Percentiles rank a stretch among this genome's conserved stretches.
These are phyloP conservation scores for Dothistroma pini DNA, from an alignment of 2,329 filamentous ascomycete species.

Conservation along the genomic window DNA sequence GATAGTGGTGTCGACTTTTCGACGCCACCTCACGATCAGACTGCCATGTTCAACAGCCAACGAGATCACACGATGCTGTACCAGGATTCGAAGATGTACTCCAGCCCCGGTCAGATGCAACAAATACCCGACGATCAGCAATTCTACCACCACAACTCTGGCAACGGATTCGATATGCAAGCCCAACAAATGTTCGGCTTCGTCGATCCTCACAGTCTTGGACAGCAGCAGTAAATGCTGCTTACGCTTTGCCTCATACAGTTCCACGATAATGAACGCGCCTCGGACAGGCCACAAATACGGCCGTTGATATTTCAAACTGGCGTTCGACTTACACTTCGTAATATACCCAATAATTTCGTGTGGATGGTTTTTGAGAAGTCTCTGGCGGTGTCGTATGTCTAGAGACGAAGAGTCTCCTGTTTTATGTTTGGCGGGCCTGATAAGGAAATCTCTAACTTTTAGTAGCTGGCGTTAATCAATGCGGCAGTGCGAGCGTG, in stretches of 20 bases:
- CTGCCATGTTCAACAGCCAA: constrained; percentile 32
- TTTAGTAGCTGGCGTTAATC: constrained; percentile 6
- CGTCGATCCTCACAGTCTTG: constrained; percentile 42
- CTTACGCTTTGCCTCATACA: constrained; percentile 13
- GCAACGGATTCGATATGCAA: constrained; percentile 43
- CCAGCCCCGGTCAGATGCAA: constrained; percentile 36
- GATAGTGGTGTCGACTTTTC: constrained; percentile 39
- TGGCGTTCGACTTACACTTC: constrained; percentile 23
- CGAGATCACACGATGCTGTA: constrained; percentile 38
- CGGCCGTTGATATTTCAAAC: constrained; percentile 10
- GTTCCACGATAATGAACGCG: constrained; percentile 20
- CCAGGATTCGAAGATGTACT: constrained; percentile 43
- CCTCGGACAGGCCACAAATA: constrained; percentile 14
- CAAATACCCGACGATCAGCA: constrained; percentile 32
- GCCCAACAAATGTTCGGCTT: constrained; percentile 47
- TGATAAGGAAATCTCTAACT: constrained; percentile 6
- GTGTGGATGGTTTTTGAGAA: constrained; percentile 22
- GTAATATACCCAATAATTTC: constrained; percentile 26
- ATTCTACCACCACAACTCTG: constrained; percentile 33
- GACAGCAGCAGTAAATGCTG: constrained; percentile 27
- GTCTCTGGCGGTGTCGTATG: constrained; percentile 7
- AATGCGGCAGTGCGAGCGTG: constrained; percentile 8
- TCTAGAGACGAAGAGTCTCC: constrained; percentile 1
- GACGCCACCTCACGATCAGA: constrained; percentile 33
- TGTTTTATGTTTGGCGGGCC: not conserved